These are phyloP conservation scores for Cichorium intybus DNA, from an alignment of 140 eudicot genomes.

Conservation along the genomic window DNA sequence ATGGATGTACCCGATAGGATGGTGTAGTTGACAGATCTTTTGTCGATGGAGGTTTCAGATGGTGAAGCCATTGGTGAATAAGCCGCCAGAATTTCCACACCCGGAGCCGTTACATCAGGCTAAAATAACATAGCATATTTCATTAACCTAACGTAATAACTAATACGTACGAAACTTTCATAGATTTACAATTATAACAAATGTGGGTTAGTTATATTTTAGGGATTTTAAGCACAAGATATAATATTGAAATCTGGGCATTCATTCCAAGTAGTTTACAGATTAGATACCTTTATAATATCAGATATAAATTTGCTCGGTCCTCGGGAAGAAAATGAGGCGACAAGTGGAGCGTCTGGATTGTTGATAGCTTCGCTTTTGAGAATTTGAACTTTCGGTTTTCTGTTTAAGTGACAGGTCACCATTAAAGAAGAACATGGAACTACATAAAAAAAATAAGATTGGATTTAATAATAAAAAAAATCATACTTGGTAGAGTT, in stretches of 20 bases:
- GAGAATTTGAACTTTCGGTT: constrained; percentile 24
- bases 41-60: neutral
- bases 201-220: no score
- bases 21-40: constrained; percentile 27
- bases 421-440: neutral
- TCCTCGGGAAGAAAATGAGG: constrained; percentile 30
- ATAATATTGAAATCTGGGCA: no score
- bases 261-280: no score
- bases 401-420: constrained; percentile 15
- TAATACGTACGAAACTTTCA: no score
- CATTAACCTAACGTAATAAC: neutral
- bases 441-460: neutral
- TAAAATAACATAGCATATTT: neutral
- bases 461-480: neutral
- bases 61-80: constrained; percentile 28
- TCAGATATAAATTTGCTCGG: neutral
- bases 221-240: no score
- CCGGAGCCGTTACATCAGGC: constrained; percentile 54
- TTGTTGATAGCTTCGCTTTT: constrained; percentile 21
- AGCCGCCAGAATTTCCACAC: constrained; percentile 46
- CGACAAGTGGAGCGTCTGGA: neutral
- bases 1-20: constrained; percentile 55
- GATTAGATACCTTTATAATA: constrained; percentile 22
- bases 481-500: constrained; percentile 28
- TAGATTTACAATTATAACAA: no score